Conservation (phyloP, 2,329 filamentous ascomycete genomes). For the Aciculosporium take region DNA sequence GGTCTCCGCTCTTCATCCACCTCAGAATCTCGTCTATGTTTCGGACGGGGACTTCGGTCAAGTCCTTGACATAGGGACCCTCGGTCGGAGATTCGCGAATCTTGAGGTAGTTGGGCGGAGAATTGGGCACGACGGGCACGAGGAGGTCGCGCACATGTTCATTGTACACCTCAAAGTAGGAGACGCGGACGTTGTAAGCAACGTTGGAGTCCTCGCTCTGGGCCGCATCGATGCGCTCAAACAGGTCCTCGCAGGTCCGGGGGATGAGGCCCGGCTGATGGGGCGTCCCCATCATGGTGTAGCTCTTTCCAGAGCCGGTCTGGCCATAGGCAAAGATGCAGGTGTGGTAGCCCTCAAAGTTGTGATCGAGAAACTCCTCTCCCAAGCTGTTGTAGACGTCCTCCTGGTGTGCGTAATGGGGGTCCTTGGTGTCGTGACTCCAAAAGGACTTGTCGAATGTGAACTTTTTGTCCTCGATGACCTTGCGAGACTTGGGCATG, state of each 20-base stretch:
- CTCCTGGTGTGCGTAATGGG: slow-evolving; percentile 82
- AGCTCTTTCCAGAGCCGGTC: slow-evolving; percentile 94
- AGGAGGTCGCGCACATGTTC: slow-evolving; percentile 94
- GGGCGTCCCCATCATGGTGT: slow-evolving; percentile 89
- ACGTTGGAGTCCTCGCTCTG: slow-evolving; percentile 74
- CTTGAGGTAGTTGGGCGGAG: slow-evolving; percentile 82
- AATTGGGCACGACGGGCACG: slow-evolving; percentile 54
- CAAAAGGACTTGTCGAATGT: slow-evolving; percentile 98
- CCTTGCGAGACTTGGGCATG: slow-evolving; percentile 53
- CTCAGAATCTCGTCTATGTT: slow-evolving; percentile 77
- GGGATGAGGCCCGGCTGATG: slow-evolving; percentile 87
- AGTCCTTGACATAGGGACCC: slow-evolving; percentile 90
- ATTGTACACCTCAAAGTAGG: slow-evolving; percentile 99
- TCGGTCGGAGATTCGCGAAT: slow-evolving; percentile 92
- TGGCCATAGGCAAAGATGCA: slow-evolving; percentile 99
- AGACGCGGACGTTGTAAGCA: slow-evolving; percentile 92
- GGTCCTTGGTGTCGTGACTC: slow-evolving; percentile 69
- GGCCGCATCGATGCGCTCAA: slow-evolving; percentile 73
- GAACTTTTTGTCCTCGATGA: slow-evolving; percentile 77
- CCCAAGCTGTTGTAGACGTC: slow-evolving; percentile 90
- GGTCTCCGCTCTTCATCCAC: slow-evolving; percentile 80
- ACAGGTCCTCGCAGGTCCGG: slow-evolving; percentile 87
- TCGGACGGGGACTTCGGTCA: slow-evolving; percentile 85
- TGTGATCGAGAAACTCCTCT: slow-evolving; percentile 96
- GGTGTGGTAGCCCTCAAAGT: slow-evolving; percentile 97